A percentile compares a stretch with the other conserved stretches of the same genome.
Conservation (phyloP, 2,329 filamentous ascomycete genomes). For the Aspergillus thermomutatus region DNA sequence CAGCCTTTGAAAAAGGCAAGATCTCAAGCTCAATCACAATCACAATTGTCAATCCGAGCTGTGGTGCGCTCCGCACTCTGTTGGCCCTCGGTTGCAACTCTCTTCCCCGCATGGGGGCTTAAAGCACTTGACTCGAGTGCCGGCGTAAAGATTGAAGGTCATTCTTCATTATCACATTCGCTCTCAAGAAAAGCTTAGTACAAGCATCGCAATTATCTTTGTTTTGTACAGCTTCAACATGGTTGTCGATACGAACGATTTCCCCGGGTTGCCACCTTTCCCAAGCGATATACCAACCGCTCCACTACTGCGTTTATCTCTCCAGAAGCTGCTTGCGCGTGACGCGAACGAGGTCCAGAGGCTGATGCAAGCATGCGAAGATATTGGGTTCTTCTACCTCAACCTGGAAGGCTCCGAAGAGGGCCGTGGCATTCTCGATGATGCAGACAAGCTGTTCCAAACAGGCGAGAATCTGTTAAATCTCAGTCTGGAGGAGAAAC, state of each 20-base stretch:
- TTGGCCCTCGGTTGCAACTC: constrained; percentile 3
- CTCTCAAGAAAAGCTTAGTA: not conserved
- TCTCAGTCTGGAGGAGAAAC: constrained; percentile 50
- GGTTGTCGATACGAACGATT: constrained; percentile 11
- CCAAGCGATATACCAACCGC: constrained; percentile 42
- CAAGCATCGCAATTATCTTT: not conserved
- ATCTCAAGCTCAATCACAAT: not conserved
- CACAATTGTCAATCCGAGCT: not conserved
- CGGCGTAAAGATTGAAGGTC: not conserved
- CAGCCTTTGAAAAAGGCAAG: not conserved
- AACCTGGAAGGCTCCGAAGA: constrained; percentile 40
- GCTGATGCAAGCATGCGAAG: constrained; percentile 40
- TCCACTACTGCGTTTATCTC: constrained; percentile 42
- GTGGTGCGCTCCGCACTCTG: constrained; percentile 1
- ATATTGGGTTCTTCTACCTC: constrained; percentile 58
- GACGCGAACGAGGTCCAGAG: constrained; percentile 33
- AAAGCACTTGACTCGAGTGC: not conserved
- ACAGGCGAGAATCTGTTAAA: constrained; percentile 48
- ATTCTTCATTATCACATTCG: not conserved
- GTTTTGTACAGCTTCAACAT: not conserved
- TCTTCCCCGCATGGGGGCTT: not conserved
- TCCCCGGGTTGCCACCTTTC: constrained; percentile 37
- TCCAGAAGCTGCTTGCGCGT: constrained; percentile 35
- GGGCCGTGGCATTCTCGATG: constrained; percentile 40
- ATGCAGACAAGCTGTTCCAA: constrained; percentile 46